A percentile compares a stretch with the other conserved stretches of the same genome.
phyloP scores from a whole-genome alignment of 345 rosid genomes.

The Brassica incana region DNA sequence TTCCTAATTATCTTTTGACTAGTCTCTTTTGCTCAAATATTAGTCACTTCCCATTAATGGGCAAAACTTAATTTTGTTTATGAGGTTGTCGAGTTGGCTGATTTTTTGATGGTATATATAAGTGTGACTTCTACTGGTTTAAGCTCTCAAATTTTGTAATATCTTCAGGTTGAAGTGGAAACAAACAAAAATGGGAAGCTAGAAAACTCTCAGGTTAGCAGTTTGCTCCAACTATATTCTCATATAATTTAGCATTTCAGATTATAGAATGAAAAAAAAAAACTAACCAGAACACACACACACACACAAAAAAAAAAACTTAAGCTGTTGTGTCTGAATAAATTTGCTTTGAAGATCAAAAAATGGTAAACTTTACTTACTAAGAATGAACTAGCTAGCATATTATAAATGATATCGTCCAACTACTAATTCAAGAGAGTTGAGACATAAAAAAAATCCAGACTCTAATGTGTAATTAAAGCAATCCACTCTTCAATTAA shows the following conservation, averaged over 20 bases:
- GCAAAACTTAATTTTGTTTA: neutral
- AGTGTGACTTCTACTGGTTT: slow-evolving; percentile 3
- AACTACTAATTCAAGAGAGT: neutral
- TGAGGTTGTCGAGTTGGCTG: neutral
- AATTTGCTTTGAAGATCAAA: too few relatives aligned
- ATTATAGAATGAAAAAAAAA: too few relatives aligned
- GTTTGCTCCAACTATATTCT: neutral
- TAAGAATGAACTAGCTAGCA: too few relatives aligned
- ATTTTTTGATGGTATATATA: neutral
- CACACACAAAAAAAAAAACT: too few relatives aligned
- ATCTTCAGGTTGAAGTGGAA: slow-evolving; percentile 66
- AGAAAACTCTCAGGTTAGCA: slow-evolving; percentile 31
- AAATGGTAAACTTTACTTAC: too few relatives aligned
- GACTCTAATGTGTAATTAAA: neutral
- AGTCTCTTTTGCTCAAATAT: neutral
- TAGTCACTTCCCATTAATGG: neutral
- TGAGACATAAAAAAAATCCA: neutral
- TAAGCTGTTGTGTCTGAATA: neutral
- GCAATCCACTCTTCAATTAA: neutral
- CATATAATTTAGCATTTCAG: neutral
- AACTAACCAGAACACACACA: neutral
- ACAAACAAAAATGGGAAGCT: slow-evolving; percentile 58
- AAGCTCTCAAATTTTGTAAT: slow-evolving; percentile 4
- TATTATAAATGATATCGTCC: neutral
- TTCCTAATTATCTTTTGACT: neutral